Evolutionary conservation across 306 rosid species (phyloP).

Genomic region (Glycyrrhiza uralensis): DNA sequence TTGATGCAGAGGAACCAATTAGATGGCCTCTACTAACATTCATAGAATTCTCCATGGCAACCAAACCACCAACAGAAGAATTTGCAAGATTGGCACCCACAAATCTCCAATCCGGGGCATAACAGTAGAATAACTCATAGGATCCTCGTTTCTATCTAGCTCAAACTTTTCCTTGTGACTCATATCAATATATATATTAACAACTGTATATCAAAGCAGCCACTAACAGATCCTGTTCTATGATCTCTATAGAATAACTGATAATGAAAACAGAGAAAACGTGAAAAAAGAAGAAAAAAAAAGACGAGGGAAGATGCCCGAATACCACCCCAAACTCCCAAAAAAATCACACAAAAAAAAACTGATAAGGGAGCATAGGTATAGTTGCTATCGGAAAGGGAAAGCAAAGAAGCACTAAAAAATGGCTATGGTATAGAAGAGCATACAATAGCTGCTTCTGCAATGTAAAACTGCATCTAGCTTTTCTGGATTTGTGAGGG

Average conservation of each 20-base stretch:
- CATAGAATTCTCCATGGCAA: conserved; percentile 39
- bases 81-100: conserved; percentile 50
- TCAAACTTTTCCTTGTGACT: conserved; percentile 63
- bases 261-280: conserved; percentile 21
- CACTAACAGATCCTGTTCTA: conserved; percentile 23
- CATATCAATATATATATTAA: conserved; percentile 51
- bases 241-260: conserved; percentile 16
- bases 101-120: conserved; percentile 70
- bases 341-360: too few relatives aligned
- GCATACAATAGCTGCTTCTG: too few relatives aligned
- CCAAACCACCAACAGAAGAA: conserved; percentile 53
- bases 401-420: too few relatives aligned
- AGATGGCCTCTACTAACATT: conserved; percentile 48
- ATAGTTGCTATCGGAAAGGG: too few relatives aligned
- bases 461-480: too few relatives aligned
- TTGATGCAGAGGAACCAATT: conserved; percentile 58
- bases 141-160: conserved; percentile 62
- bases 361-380: too few relatives aligned
- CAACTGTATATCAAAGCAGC: conserved; percentile 29
- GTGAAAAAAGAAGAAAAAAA: too few relatives aligned
- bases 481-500: too few relatives aligned
- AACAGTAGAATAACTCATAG: conserved; percentile 50
- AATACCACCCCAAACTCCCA: too few relatives aligned
- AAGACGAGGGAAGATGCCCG: too few relatives aligned
- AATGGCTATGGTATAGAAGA: too few relatives aligned